phyloP scores from a whole-genome alignment of 2,329 filamentous ascomycete genomes.

The Magnaporthiopsis incrustans region DNA sequence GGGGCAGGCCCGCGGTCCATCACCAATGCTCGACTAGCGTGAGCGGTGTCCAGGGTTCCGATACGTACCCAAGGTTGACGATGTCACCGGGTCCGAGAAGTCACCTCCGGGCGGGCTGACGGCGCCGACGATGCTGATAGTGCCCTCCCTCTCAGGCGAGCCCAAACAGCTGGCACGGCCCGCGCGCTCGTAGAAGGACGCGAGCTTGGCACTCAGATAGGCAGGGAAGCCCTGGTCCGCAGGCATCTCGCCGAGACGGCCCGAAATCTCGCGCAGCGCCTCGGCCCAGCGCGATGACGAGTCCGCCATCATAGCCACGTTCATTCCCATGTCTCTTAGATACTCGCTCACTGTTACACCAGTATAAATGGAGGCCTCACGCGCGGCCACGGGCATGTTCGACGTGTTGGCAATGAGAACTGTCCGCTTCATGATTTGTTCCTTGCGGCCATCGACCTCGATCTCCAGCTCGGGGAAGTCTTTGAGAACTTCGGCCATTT shows the following conservation, averaged over 20 bases:
- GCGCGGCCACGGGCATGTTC: conserved; percentile 98
- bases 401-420: conserved; percentile 98
- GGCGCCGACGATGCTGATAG: conserved; percentile 94
- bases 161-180: conserved; percentile 80
- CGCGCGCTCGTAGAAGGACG: conserved; percentile 98
- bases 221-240: conserved; percentile 99
- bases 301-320: conserved; percentile 99
- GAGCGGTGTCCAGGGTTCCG: too few relatives aligned
- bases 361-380: conserved; percentile 98
- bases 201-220: conserved; percentile 92
- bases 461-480: conserved; percentile 98
- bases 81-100: conserved; percentile 97
- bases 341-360: conserved; percentile 73
- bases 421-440: conserved; percentile 99
- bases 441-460: conserved; percentile 85
- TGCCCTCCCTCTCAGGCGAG: conserved; percentile 80
- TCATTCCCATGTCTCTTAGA: conserved; percentile 65
- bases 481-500: conserved; percentile 99
- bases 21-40: too few relatives aligned
- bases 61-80: conserved; percentile 64
- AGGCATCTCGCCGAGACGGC: conserved; percentile 98
- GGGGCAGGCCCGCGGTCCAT: too few relatives aligned
- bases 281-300: conserved; percentile 98
- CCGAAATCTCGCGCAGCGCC: conserved; percentile 95
- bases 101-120: conserved; percentile 97